Evolutionary conservation across 371 early-diverging fungal species (phyloP).

Genomic region (Coemansia sp.): DNA sequence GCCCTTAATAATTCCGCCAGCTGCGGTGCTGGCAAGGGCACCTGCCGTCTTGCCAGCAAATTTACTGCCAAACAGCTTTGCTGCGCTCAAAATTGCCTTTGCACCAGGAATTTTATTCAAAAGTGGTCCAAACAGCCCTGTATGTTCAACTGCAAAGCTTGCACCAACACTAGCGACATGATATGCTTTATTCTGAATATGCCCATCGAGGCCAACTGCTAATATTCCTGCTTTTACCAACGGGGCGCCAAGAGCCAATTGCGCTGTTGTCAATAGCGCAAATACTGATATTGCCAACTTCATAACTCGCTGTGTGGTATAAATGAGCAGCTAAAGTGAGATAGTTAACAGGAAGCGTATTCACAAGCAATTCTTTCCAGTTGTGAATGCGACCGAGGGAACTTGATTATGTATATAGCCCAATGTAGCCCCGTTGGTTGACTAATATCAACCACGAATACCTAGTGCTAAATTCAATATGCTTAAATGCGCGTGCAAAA

Average conservation of each 20-base stretch:
- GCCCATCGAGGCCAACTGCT: conserved; percentile 19
- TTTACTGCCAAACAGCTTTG: conserved; percentile 29
- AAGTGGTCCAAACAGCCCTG: conserved; percentile 34
- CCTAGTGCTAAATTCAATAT: background rate
- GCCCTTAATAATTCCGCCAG: conserved; percentile 27
- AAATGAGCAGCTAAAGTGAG: background rate
- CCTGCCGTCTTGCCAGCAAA: conserved; percentile 43
- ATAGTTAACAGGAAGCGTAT: background rate
- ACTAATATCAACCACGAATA: background rate
- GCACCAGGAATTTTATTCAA: conserved; percentile 32
- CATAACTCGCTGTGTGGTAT: conserved; percentile 8
- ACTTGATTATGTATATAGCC: background rate
- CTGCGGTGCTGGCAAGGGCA: conserved; percentile 27
- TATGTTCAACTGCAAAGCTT: conserved; percentile 43
- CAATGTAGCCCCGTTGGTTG: background rate
- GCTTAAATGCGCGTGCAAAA: background rate
- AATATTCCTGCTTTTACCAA: conserved; percentile 34
- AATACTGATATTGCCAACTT: background rate
- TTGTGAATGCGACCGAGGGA: background rate
- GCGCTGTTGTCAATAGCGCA: background rate
- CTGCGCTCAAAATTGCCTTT: conserved; percentile 30
- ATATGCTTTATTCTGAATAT: conserved; percentile 26
- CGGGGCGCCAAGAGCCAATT: conserved; percentile 25
- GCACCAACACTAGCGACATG: conserved; percentile 42
- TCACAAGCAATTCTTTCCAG: background rate